Evolutionary conservation across 2,329 filamentous ascomycete genomes (phyloP), one percentile per base, ranked within the genome.

Genomic region (Fusarium haematococcum): DNA sequence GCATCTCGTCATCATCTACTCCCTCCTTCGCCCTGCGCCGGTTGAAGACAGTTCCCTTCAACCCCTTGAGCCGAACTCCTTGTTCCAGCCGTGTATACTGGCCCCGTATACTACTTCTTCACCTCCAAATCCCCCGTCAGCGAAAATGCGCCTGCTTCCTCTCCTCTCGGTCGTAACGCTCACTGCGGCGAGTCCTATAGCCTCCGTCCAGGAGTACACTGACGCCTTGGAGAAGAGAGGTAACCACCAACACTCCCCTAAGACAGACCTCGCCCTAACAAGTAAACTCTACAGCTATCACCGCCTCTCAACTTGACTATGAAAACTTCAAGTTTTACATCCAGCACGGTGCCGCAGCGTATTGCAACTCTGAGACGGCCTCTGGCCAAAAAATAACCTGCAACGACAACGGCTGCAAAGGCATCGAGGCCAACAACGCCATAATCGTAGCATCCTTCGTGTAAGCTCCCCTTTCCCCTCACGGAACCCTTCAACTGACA

Each of bases 311-410:
- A 30, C 39, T 39, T 71, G 78, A 86, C 35, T 77, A 87, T 16
- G 71, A 74, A 68, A 83, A 82, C 66, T 81, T 90, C 70, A 77
- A 83, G 60, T 86, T 87, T 77, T 90, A 85, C 73, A 82, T 84
- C 33, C 85, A 91, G 79, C 89, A 89, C 73, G 81, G 88, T 5
- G 85, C 82, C 2, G 86, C 88, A 5, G 82, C 86, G 4, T 89
- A 89, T 80, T 91, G 89, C 83, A 90, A 90, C 80, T 84, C 79
- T 61, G 78, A 85, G 4, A 80, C 77, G 13, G 43, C 80, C 2
- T 74, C 82, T 2, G 86, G 87, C 33, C 73, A 83, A 10, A 54
- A 72, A 18, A 75, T 91, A 23, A 79, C 78, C 41, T 91, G 89
- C 79, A 57, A 77, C n/a, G 78, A 80, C 11, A 72, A 81, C 61